These are phyloP conservation scores for Mangifera indica DNA, from an alignment of 345 rosid genomes.

Conservation along the genomic window DNA sequence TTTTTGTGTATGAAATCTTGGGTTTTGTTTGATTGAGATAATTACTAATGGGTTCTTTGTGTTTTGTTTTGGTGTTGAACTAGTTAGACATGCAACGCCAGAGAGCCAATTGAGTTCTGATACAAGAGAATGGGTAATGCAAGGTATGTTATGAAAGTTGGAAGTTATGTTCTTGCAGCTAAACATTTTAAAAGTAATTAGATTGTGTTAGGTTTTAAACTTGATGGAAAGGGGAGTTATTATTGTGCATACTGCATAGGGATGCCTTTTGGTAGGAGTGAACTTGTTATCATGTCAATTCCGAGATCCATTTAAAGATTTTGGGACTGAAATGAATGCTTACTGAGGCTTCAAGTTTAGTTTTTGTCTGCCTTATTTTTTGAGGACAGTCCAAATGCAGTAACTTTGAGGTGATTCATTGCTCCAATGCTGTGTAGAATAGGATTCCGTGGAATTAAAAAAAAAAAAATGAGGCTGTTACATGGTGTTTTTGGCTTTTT, in stretches of 20 bases:
- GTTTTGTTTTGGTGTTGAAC: slow-evolving; percentile 6
- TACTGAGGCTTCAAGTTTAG: background rate
- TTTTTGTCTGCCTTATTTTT: background rate
- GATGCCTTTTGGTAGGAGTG: background rate
- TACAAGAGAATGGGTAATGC: slow-evolving; percentile 69
- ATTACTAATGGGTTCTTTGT: background rate
- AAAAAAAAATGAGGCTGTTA: background rate
- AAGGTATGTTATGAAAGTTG: slow-evolving; percentile 42
- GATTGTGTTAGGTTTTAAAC: background rate
- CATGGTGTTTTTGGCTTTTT: background rate
- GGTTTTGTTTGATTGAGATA: background rate
- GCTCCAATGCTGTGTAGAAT: background rate
- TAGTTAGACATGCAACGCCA: slow-evolving; percentile 48
- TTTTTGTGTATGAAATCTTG: background rate
- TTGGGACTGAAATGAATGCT: background rate
- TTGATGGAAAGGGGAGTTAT: background rate
- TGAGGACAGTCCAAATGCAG: background rate
- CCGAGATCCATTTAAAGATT: background rate
- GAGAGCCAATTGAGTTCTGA: slow-evolving; percentile 54
- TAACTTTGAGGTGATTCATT: background rate
- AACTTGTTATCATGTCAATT: background rate
- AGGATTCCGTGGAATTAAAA: background rate
- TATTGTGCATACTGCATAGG: too few relatives aligned
- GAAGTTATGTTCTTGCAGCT: background rate
- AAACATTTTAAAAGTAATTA: background rate